phyloP scores from a whole-genome alignment of 2,329 filamentous ascomycete genomes.

The Penicillium sp. region DNA sequence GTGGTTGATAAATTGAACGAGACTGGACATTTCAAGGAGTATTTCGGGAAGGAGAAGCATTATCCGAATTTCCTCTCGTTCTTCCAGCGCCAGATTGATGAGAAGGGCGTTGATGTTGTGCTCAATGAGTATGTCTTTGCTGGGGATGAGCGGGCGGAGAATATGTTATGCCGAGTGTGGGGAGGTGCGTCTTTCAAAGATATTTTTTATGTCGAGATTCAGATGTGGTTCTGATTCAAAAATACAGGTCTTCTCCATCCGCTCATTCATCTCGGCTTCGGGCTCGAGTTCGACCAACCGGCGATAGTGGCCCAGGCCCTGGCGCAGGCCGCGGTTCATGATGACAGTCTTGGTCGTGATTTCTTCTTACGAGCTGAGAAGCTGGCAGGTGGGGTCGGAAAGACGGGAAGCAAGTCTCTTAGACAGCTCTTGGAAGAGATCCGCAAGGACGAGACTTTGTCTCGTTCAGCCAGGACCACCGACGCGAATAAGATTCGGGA shows the following conservation, averaged over 20 bases:
- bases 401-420: conserved; percentile 48
- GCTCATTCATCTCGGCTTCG: conserved; percentile 83
- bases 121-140: conserved; percentile 71
- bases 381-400: conserved; percentile 37
- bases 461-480: conserved; percentile 53
- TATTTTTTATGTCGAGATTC: background rate
- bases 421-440: conserved; percentile 66
- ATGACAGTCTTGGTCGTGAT: conserved; percentile 53
- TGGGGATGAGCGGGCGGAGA: conserved; percentile 65
- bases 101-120: conserved; percentile 63
- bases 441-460: conserved; percentile 60
- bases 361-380: conserved; percentile 55
- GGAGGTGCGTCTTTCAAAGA: conserved; percentile 52
- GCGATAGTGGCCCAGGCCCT: conserved; percentile 79
- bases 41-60: conserved; percentile 65
- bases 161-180: conserved; percentile 70
- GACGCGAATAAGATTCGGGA: conserved; percentile 69
- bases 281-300: conserved; percentile 79
- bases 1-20: conserved; percentile 62
- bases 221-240: background rate
- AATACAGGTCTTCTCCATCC: conserved; percentile 70
- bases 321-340: conserved; percentile 74
- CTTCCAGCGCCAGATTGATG: conserved; percentile 73
- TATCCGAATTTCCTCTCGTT: conserved; percentile 78
- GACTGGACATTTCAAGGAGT: conserved; percentile 59